Evolutionary conservation across 2,329 filamentous ascomycete genomes (phyloP), one percentile per base, ranked within the genome.

Genomic region (Claviceps quebecensis): DNA sequence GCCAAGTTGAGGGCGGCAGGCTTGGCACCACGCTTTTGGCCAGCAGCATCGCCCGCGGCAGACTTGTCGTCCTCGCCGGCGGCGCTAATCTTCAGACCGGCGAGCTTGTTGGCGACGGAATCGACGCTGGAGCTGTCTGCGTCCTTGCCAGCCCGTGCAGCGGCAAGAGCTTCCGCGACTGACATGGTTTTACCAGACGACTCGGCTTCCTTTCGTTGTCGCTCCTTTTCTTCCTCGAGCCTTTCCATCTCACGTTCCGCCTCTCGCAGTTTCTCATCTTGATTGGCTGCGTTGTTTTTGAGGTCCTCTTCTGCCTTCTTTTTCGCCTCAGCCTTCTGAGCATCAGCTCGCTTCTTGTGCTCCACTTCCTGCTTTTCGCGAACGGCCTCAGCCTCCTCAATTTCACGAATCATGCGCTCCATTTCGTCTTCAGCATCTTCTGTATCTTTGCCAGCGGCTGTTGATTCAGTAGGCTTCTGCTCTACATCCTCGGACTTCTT

Each of bases 1-100:
- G 89, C 80, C 56, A 97, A 77, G 70, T 96, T 96, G 57, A 98
- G 82, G 45, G 87, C 84, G 54, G 85, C 82, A 48, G 93, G 91
- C 76, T 95, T 96, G 53, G 73, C 65, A 43, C 69, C 70, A 52
- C 72, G 80, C 69, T 88, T 89, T 56, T 62, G 58, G 69, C 72
- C 57, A 69, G 75, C 55, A 59, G 69, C 47, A 57, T 71, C 71
- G 11, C 69, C 66, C 41, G 73, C 68, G 46, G 72, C 23, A 29
- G 23, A 17, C 6, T 46, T 36, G 44, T 36, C 62, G 56, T 36
- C 62, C 56, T 72, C 72, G 17, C 61, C 61, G 29, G 29, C 4
- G 29, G 29, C 9, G 26, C 61, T 67, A 48, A 80, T 67, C 54
- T 69, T 75, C 55, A 80, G 70, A 54, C 67, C 72, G 29, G 73